Evolutionary conservation across 2,329 filamentous ascomycete species (phyloP), one percentile per base, ranked within the genome.

Genomic region (Colletotrichum sp.): DNA sequence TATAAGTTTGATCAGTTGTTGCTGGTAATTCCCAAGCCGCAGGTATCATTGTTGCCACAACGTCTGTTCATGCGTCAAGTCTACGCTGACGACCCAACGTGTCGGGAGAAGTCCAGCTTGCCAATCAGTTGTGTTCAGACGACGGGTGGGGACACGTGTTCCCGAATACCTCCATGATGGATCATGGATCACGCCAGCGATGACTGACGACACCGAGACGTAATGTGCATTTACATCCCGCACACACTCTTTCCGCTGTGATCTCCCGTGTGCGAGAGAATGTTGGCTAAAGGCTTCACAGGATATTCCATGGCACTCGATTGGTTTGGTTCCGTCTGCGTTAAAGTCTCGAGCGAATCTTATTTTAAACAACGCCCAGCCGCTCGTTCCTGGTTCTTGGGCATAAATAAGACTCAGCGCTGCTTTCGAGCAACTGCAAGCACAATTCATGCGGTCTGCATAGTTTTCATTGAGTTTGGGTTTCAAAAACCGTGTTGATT

Each of bases 1-100:
- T n/a, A n/a, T 43, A 43, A 43, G 2, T 0, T 9, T 1, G 39
- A 43, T n/a, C 16, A 43, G 18, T n/a, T n/a, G 1, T 10, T 43
- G 1, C 39, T 10, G 18, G 39, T 43, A 1, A 43, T 2, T n/a
- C 18, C 39, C 2, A 43, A 10, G 39, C 39, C 18, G 39, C 39
- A 0, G 18, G 10, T 43, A n/a, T n/a, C 0, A n/a, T 1, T n/a
- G 9, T 18, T 39, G 13, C 34, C 0, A 39, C 34, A 14, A 0
- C 0, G 14, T 39, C 34, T 39, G 34, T 43, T 43, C 0, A 0
- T 3, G 7, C 39, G 0, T n/a, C 9, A 43, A 0, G 36, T 18
- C 36, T 39, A 39, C 8, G 7, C 36, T 39, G 36, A 39, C 7
- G 16, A 39, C 0, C 36, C 18, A 43, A 2, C 3, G 18, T n/a